Evolutionary conservation across 352 stramenopile genomes (phyloP).

Genomic region (Pythium apleroticum): DNA sequence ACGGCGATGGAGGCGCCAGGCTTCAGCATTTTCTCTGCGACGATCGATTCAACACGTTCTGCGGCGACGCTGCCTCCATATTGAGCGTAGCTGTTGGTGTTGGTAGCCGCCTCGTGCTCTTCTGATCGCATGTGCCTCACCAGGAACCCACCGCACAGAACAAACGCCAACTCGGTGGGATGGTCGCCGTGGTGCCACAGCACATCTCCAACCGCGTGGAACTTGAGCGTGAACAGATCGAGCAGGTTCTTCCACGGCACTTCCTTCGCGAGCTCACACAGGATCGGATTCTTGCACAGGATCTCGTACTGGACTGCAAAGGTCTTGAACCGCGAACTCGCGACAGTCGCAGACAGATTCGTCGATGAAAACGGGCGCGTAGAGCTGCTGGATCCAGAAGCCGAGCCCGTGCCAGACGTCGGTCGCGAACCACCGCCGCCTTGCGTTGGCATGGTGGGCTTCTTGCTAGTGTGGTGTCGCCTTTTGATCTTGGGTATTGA

Average conservation of each 20-base stretch:
- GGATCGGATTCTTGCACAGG: conserved; percentile 44
- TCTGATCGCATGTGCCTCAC: conserved; percentile 27
- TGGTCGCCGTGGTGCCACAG: conserved; percentile 41
- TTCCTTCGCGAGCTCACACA: conserved; percentile 42
- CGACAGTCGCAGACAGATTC: conserved; percentile 43
- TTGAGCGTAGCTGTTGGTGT: neutral
- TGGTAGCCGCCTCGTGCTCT: neutral
- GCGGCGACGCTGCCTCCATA: neutral
- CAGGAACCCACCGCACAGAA: conserved; percentile 56
- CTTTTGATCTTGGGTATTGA: neutral
- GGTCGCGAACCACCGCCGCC: neutral
- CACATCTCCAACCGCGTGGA: conserved; percentile 47
- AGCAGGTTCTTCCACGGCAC: conserved; percentile 66
- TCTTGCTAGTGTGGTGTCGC: neutral
- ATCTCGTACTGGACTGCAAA: conserved; percentile 61
- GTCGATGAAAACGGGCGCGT: conserved; percentile 45
- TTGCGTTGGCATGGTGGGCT: neutral
- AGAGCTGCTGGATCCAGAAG: conserved; percentile 5
- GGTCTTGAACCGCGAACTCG: conserved; percentile 49
- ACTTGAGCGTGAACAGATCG: conserved; percentile 55
- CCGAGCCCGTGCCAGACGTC: neutral
- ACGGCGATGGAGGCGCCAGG: conserved; percentile 36
- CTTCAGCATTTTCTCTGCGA: conserved; percentile 48
- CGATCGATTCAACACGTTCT: conserved; percentile 16
- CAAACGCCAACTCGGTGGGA: conserved; percentile 44